Percentiles rank a stretch among this genome's conserved stretches.
Evolutionary conservation across 148 eudicot genomes (phyloP).

Genomic region (Silene uniflora): DNA sequence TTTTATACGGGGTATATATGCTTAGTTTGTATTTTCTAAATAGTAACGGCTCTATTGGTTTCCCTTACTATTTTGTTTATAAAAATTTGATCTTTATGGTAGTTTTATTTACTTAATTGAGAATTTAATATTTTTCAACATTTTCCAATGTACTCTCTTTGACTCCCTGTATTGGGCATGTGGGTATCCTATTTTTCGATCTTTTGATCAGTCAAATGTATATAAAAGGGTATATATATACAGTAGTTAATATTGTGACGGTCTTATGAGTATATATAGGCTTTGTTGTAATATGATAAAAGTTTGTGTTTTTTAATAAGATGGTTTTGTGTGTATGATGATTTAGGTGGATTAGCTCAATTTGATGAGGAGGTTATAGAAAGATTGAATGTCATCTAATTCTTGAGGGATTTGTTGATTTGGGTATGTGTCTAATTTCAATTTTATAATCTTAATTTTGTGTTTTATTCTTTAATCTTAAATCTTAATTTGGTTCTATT

Average conservation of each 20-base stretch:
- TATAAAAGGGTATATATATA: background rate
- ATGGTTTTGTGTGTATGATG: background rate
- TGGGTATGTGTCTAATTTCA: conserved; percentile 22
- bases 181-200: conserved; percentile 19
- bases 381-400: conserved; percentile 4
- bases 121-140: conserved; percentile 22
- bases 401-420: conserved; percentile 9
- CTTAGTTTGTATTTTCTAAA: background rate
- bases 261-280: background rate
- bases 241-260: no score
- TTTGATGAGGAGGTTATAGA: background rate
- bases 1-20: background rate
- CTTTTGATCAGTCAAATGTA: conserved; percentile 12
- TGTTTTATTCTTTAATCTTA: background rate
- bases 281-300: background rate
- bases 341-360: conserved; percentile 2
- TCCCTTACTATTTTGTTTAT: conserved; percentile 3
- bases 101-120: conserved; percentile 8
- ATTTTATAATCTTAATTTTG: background rate
- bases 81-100: background rate
- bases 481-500: background rate
- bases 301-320: background rate
- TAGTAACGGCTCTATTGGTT: background rate
- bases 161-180: conserved; percentile 19
- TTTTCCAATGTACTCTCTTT: conserved; percentile 22